phyloP scores from a whole-genome alignment of 176 grass and related monocot species.

The Carex myosuroides region DNA sequence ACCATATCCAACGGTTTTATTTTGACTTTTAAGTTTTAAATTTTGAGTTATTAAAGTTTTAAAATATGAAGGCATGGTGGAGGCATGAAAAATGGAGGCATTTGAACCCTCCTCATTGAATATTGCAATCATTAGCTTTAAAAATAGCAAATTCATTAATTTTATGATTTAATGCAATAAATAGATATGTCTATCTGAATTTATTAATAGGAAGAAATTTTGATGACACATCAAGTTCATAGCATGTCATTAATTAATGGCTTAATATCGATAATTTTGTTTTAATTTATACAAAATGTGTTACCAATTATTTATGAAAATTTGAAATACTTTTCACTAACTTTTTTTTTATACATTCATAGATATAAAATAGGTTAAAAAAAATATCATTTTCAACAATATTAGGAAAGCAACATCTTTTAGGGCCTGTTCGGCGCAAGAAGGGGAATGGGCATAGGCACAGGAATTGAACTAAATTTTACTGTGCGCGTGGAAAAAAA shows the following conservation, averaged over 20 bases:
- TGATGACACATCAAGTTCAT: background rate
- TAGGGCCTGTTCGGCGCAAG: too few species aligned
- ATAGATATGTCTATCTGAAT: background rate
- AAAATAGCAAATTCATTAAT: background rate
- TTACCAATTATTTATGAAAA: background rate
- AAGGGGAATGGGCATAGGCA: too few species aligned
- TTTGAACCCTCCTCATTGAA: too few species aligned
- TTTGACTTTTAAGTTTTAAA: too few species aligned
- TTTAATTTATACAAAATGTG: background rate
- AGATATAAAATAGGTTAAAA: background rate
- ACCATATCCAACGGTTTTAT: too few species aligned
- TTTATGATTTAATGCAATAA: background rate
- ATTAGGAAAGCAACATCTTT: background rate
- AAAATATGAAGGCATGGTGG: too few species aligned
- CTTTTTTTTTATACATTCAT: background rate
- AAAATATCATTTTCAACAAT: background rate
- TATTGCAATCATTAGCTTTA: background rate
- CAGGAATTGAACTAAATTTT: too few species aligned
- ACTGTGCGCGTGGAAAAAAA: too few species aligned
- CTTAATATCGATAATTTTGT: background rate
- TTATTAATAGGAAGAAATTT: background rate
- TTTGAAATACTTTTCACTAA: background rate
- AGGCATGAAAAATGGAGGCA: too few species aligned
- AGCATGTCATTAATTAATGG: background rate
- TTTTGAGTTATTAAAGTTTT: too few species aligned